Conservation (phyloP, 306 rosid species). For the Rosa chinensis region DNA sequence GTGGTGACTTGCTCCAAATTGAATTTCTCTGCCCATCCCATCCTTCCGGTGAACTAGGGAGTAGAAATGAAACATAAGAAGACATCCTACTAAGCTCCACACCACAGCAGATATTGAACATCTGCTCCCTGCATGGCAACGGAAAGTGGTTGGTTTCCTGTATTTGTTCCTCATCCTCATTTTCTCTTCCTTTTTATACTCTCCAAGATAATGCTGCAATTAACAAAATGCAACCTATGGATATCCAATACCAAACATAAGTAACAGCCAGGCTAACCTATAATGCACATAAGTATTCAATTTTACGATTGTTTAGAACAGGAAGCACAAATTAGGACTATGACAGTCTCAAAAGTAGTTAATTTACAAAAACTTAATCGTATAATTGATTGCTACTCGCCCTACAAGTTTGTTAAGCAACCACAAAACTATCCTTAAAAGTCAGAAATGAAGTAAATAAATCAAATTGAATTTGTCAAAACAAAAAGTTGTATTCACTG, state of each 20-base stretch:
- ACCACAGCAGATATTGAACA: conserved; percentile 49
- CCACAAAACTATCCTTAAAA: not conserved
- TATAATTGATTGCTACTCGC: not conserved
- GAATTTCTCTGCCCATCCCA: conserved; percentile 34
- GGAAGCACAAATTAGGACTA: not conserved
- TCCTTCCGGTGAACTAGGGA: conserved; percentile 43
- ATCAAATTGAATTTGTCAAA: not conserved
- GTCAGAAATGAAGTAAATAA: not conserved
- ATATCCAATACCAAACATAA: conserved; percentile 49
- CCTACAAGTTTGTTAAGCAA: conserved; percentile 4
- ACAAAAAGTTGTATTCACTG: not conserved
- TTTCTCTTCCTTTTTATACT: conserved; percentile 57
- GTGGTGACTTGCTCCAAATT: conserved; percentile 38
- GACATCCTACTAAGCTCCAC: conserved; percentile 80
- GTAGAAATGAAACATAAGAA: conserved; percentile 63
- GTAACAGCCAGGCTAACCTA: conserved; percentile 39
- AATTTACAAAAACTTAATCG: not conserved
- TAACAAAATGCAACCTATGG: conserved; percentile 68
- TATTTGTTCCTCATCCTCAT: conserved; percentile 86
- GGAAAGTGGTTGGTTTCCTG: conserved; percentile 73
- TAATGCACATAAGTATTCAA: conserved; percentile 14
- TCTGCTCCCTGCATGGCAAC: conserved; percentile 81
- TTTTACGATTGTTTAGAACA: not conserved
- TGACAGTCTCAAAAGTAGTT: not conserved
- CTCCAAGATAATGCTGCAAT: conserved; percentile 70